Conservation (phyloP, 129 eudicot genomes). For the Centrapalus pauciflorus region DNA sequence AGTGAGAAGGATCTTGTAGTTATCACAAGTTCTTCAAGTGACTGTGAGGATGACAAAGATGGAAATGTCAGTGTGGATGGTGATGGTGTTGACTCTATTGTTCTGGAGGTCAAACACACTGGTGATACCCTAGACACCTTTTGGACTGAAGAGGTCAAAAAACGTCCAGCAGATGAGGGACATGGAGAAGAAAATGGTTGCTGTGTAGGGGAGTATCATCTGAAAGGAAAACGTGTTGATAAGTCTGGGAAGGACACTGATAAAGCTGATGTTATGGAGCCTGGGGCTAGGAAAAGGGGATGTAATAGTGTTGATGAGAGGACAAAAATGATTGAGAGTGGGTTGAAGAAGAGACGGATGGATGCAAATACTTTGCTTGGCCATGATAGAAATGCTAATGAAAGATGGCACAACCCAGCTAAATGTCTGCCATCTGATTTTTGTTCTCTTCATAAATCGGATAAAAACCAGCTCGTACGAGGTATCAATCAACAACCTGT, state of each 20-base stretch:
- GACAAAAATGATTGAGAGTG: slow-evolving; percentile 7
- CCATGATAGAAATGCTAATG: not conserved
- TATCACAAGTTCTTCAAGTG: slow-evolving; percentile 30
- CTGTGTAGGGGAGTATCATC: not conserved
- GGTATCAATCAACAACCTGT: slow-evolving; percentile 6
- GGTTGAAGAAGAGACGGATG: slow-evolving; percentile 24
- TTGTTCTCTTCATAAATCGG: slow-evolving; percentile 5
- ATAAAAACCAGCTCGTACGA: not conserved
- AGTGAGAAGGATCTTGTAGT: slow-evolving; percentile 7
- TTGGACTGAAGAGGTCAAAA: not conserved
- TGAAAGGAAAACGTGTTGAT: not conserved
- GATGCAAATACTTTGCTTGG: slow-evolving; percentile 1
- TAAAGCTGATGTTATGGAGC: not conserved
- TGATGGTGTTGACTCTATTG: not conserved
- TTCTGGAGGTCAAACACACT: not conserved
- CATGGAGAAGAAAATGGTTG: not conserved
- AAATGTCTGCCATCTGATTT: not conserved
- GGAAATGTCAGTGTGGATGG: slow-evolving; percentile 2
- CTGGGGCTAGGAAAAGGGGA: not conserved
- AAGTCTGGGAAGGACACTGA: not conserved
- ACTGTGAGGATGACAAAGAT: slow-evolving; percentile 21
- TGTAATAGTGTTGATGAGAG: not conserved
- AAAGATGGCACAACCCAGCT: not conserved
- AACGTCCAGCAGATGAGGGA: not conserved
- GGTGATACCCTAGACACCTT: not conserved